These are phyloP conservation scores for Hsuehochloa calcarea DNA, from an alignment of 176 grass and related monocot genomes.

Conservation along the genomic window DNA sequence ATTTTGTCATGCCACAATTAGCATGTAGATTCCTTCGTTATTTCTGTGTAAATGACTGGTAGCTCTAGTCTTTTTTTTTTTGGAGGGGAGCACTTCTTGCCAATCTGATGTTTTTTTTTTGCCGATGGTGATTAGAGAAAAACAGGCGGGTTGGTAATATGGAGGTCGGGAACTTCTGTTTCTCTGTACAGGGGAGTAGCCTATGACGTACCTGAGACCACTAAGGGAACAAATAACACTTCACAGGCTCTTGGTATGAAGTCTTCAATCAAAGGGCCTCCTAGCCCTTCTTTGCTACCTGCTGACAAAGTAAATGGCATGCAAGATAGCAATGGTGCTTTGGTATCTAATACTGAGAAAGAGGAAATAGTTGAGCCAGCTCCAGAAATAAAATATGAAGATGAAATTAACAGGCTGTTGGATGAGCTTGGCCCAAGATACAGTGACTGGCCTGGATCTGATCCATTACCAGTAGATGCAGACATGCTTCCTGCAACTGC, in stretches of 20 bases:
- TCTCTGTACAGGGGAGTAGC: slow-evolving; percentile 82
- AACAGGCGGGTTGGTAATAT: slow-evolving; percentile 95
- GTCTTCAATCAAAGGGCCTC: slow-evolving; percentile 31
- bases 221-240: slow-evolving; percentile 40
- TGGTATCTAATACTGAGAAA: slow-evolving; percentile 32
- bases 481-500: slow-evolving; percentile 68
- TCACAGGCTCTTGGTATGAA: slow-evolving; percentile 35
- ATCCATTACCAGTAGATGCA: slow-evolving; percentile 84
- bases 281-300: slow-evolving; percentile 13
- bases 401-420: slow-evolving; percentile 77
- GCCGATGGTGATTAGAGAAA: slow-evolving; percentile 64
- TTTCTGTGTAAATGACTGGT: neutral
- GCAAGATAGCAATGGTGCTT: slow-evolving; percentile 25
- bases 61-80: slow-evolving; percentile 6
- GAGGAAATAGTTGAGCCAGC: slow-evolving; percentile 22
- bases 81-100: neutral
- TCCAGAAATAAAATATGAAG: slow-evolving; percentile 69
- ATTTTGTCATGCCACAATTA: neutral
- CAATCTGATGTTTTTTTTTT: slow-evolving; percentile 30
- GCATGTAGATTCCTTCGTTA: neutral
- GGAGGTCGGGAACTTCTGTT: slow-evolving; percentile 89
- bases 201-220: slow-evolving; percentile 52
- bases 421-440: slow-evolving; percentile 82
- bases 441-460: slow-evolving; percentile 79
- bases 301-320: neutral